Evolutionary conservation across 1,284 basidiomycete species (phyloP), one percentile per base, ranked within the genome.

Genomic region (Cronartium quercuum): DNA sequence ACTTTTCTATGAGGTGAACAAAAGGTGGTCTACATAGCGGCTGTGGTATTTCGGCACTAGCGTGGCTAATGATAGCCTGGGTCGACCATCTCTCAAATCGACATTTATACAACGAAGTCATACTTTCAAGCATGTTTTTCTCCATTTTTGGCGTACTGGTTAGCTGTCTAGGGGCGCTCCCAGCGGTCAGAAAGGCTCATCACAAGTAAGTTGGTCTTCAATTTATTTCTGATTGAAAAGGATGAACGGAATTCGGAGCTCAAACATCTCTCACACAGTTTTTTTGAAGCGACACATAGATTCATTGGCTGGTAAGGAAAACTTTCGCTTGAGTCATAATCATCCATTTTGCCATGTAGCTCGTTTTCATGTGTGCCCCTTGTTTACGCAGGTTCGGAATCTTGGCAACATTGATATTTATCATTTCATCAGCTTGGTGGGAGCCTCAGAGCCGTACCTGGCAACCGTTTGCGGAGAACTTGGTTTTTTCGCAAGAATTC

Each of bases 201-300:
- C 89, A 90, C 83, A 90, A 90, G 88, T 89, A 80, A 80, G 86
- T 82, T 12, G 2, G 7, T 34, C 5, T 35, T 9, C 0, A 12
- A 35, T 6, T 18, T 67, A 41, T 58, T 18, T n/a, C 12, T 18
- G 3, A 7, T n/a, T 57, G 37, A 29, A 24, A 55, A 34, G 24
- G 40, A 38, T 34, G 38, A 78, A 21, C 40, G 13, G 21, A 38
- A 13, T 75, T 78, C 65, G 77, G 38, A 51, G 24, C 47, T 51
- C 24, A 21, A 47, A 47, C 42, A 12, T n/a, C 29, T 55, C 18
- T 55, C 29, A 29, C 21, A 5, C 76, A 88, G 87, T 79, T 85
- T 89, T 34, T 89, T 90, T 78, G 89, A 90, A 80, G 85, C 88
- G 65, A 86, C 88, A 76, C 89, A 90, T 80, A 87, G 89, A 29